A percentile compares a stretch with the other conserved stretches of the same genome.
phyloP scores from a whole-genome alignment of 306 rosid genomes.

The Erythrophleum fordii region DNA sequence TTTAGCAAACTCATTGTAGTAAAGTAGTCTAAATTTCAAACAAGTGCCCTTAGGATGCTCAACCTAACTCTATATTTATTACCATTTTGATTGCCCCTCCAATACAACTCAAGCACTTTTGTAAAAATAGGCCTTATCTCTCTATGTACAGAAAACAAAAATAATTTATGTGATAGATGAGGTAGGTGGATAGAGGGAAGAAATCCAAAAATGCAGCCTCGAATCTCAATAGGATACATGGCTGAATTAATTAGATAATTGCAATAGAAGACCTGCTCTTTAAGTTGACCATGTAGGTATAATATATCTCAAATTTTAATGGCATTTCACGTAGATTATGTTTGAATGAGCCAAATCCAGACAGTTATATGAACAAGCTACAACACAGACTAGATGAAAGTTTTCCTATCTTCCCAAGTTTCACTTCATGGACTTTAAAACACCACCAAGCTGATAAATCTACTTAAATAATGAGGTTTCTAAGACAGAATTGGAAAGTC shows the following conservation, averaged over 20 bases:
- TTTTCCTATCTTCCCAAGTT: conserved; percentile 1
- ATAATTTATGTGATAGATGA: neutral
- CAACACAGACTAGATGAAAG: conserved; percentile 17
- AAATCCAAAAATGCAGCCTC: conserved; percentile 5
- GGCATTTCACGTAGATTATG: neutral
- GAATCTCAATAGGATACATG: neutral
- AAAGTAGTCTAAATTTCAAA: conserved; percentile 11
- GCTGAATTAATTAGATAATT: conserved; percentile 23
- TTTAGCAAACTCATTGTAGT: conserved; percentile 5
- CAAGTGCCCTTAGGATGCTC: neutral
- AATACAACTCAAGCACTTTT: conserved; percentile 19
- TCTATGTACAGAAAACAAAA: neutral
- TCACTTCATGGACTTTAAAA: conserved; percentile 15
- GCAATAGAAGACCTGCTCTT: neutral
- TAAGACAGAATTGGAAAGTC: neutral
- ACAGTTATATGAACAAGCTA: conserved; percentile 2
- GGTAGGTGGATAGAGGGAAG: conserved; percentile 12
- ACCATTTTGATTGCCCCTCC: neutral
- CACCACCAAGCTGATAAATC: neutral
- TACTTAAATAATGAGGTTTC: conserved; percentile 13
- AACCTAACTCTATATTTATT: neutral
- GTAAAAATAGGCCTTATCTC: neutral
- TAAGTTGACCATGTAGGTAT: neutral
- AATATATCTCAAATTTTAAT: neutral
- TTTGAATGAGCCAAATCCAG: neutral